A percentile compares a stretch with the other conserved stretches of the same genome.
Evolutionary conservation across 805 yeast species (phyloP).

Genomic region (Ogataea siamensis): DNA sequence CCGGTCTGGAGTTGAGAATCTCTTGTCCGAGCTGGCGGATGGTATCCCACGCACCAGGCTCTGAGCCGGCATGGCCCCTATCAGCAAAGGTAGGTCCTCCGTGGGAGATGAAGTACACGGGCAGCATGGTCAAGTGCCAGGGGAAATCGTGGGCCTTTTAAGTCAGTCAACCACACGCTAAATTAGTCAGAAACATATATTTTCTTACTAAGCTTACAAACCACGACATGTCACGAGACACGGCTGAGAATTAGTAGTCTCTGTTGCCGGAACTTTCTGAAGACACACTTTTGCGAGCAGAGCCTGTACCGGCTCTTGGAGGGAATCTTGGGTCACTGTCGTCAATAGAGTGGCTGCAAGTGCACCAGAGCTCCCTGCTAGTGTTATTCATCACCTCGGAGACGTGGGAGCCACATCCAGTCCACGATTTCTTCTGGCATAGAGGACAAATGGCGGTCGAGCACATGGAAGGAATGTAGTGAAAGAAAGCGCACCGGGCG

Average conservation of each 20-base stretch:
- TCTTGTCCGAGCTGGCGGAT: conserved; percentile 49
- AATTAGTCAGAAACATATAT: conserved; percentile 1
- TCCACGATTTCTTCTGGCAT: conserved; percentile 56
- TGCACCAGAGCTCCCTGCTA: conserved; percentile 49
- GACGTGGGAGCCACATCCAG: conserved; percentile 61
- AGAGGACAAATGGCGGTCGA: conserved; percentile 38
- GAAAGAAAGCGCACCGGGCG: neutral
- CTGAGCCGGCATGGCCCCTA: conserved; percentile 46
- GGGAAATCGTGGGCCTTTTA: neutral
- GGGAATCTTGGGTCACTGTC: conserved; percentile 45
- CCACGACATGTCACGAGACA: conserved; percentile 3
- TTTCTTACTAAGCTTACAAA: conserved; percentile 10
- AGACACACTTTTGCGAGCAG: conserved; percentile 38
- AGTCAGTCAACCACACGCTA: conserved; percentile 1
- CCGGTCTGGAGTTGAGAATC: conserved; percentile 58
- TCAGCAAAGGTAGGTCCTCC: conserved; percentile 83
- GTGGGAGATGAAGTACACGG: conserved; percentile 72
- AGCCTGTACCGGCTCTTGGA: conserved; percentile 64
- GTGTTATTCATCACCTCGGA: conserved; percentile 53
- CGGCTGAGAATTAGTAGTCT: neutral
- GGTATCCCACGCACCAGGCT: conserved; percentile 56
- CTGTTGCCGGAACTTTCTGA: conserved; percentile 21
- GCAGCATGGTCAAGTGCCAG: conserved; percentile 32
- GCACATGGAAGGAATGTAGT: conserved; percentile 27
- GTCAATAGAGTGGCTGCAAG: conserved; percentile 47